These are phyloP conservation scores for Eimeria necatrix DNA, from an alignment of 169 alveolate species.

Conservation along the genomic window DNA sequence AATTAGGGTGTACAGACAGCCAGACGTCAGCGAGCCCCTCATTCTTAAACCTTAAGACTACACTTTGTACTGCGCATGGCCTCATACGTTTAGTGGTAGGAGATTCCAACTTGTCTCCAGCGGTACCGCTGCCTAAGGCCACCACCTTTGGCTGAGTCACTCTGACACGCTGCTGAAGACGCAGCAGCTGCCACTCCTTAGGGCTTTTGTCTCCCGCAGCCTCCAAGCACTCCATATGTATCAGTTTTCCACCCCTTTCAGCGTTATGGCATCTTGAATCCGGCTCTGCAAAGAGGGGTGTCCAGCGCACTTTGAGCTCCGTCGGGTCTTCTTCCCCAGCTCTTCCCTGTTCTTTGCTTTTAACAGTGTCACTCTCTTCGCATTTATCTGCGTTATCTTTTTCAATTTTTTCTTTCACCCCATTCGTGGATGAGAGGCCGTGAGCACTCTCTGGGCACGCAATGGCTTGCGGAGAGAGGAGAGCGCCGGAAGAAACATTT, in stretches of 20 bases:
- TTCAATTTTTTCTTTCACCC: too few species aligned
- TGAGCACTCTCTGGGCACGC: too few species aligned
- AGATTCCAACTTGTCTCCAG: not conserved
- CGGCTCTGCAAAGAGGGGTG: slow-evolving; percentile 33
- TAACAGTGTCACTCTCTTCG: too few species aligned
- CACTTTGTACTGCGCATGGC: slow-evolving; percentile 16
- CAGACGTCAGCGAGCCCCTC: not conserved
- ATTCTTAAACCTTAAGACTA: not conserved
- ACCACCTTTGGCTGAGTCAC: not conserved
- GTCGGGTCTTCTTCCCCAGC: not conserved
- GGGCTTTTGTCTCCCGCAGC: not conserved
- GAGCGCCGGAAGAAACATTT: slow-evolving; percentile 11
- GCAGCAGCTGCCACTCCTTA: slow-evolving; percentile 62
- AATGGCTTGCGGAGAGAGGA: slow-evolving; percentile 21
- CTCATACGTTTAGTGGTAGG: not conserved
- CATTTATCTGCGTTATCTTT: too few species aligned
- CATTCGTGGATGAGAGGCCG: too few species aligned
- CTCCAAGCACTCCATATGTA: not conserved
- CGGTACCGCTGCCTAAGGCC: not conserved
- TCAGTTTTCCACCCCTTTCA: not conserved
- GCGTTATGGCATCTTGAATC: not conserved
- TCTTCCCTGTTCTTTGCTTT: not conserved
- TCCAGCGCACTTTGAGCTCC: slow-evolving; percentile 18
- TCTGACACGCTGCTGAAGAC: slow-evolving; percentile 37
- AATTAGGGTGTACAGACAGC: slow-evolving; percentile 8